Evolutionary conservation across 495 filamentous ascomycete genomes (phyloP).

Genomic region (Amorphotheca resinae): DNA sequence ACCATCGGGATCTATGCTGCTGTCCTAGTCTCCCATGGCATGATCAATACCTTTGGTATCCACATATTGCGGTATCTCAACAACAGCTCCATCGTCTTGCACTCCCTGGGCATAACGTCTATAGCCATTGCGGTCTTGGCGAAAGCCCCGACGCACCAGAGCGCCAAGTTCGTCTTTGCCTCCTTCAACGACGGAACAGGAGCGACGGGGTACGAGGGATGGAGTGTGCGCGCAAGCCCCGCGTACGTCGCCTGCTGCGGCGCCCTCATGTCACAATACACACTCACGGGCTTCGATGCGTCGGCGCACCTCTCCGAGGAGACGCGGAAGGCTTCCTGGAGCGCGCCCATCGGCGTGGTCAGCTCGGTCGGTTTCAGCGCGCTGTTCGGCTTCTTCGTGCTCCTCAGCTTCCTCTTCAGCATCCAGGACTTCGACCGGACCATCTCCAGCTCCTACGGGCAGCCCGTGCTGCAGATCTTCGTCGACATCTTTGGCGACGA

Average conservation of each 20-base stretch:
- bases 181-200: slow-evolving; percentile 45
- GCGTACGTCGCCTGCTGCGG: slow-evolving; percentile 45
- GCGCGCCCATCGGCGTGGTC: slow-evolving; percentile 47
- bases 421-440: slow-evolving; percentile 42
- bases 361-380: slow-evolving; percentile 44
- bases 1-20: slow-evolving; percentile 55
- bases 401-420: slow-evolving; percentile 44
- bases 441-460: slow-evolving; percentile 28
- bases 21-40: slow-evolving; percentile 40
- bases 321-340: slow-evolving; percentile 45
- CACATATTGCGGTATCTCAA: slow-evolving; percentile 45
- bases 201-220: slow-evolving; percentile 29
- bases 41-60: slow-evolving; percentile 50
- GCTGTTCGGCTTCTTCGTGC: slow-evolving; percentile 51
- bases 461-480: slow-evolving; percentile 46
- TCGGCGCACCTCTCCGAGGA: slow-evolving; percentile 48
- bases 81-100: slow-evolving; percentile 47
- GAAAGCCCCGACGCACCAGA: slow-evolving; percentile 48
- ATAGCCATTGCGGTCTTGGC: slow-evolving; percentile 47
- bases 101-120: slow-evolving; percentile 42
- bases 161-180: slow-evolving; percentile 46
- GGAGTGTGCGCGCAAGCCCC: slow-evolving; percentile 36
- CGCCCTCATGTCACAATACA: slow-evolving; percentile 43
- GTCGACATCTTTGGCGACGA: slow-evolving; percentile 42
- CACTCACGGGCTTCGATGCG: slow-evolving; percentile 43